Base-by-base conservation (phyloP, 2,329 filamentous ascomycete genomes). In the Botryotinia calthae region DNA sequence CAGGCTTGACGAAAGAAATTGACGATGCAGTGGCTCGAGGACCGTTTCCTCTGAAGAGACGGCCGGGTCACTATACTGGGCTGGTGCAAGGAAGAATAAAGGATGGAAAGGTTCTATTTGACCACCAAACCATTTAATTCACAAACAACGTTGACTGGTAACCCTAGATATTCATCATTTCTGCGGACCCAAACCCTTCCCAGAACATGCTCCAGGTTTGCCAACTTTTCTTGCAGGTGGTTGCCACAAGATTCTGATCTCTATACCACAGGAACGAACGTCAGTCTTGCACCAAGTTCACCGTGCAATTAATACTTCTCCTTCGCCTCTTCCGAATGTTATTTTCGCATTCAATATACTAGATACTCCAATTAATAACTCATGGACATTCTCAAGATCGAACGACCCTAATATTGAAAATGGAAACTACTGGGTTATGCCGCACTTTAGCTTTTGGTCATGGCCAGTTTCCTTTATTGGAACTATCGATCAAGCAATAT, bases 371-470 rank as follows among this genome's bases (percentile, higher is more conserved):
- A 79, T 81, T 54, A 77, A 82, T n/a, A 81, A 82, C 10, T 80
- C 84, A 3, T 84, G 85, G 79, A 83, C 84, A 20, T 87, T 87
- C 80, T 81, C 84, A n/a, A 83, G 85, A 2, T 82, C 83, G 14
- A 83, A 83, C 34, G 81, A 83, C 78, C 82, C 83, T 25, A 56
- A 40, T 7, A 71, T 76, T 74, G 7, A 81, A 80, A 72, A 74
- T 31, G 74, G 72, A 18, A 83, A 83, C 51, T 82, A 81, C 73
- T 88, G 86, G 80, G 79, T 86, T 7, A 85, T 88, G 81, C 87
- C 86, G 72, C 87, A 86, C 81, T 90, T 87, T 82, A 83, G 82
- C 77, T 87, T 85, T 81, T 88, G 84, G 84, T 83, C 84, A 9
- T 88, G 86, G 86, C 81, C 84, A 34, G 82, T 86, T 63, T 84